These are phyloP conservation scores for Melocanna baccifera DNA, from an alignment of 176 grass and related monocot species.

Conservation along the genomic window DNA sequence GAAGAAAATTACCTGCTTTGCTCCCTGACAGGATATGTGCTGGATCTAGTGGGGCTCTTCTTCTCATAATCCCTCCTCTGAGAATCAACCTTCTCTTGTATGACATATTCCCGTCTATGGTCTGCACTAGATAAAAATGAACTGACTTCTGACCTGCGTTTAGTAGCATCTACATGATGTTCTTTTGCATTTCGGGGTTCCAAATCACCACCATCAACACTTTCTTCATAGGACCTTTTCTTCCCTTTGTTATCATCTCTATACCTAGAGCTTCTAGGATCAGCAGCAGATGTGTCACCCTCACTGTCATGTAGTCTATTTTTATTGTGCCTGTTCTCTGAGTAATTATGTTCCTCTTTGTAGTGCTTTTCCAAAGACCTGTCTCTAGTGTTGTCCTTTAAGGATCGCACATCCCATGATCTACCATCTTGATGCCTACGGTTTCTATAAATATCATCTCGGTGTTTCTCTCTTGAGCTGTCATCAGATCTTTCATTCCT, in stretches of 20 bases:
- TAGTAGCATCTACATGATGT: constrained; percentile 19
- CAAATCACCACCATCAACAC: constrained; percentile 4
- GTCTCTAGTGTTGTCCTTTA: constrained; percentile 30
- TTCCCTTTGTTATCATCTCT: constrained; percentile 45
- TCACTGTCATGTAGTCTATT: constrained; percentile 23
- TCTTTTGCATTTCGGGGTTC: constrained; percentile 32
- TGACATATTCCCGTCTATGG: constrained; percentile 22
- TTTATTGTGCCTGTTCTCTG: constrained; percentile 33
- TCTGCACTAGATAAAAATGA: constrained; percentile 24
- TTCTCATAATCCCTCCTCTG: constrained; percentile 30
- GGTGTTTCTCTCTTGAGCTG: constrained; percentile 30
- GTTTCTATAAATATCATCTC: constrained; percentile 30
- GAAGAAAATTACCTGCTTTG: constrained; percentile 40
- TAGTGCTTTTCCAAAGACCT: constrained; percentile 29
- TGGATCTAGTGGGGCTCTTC: constrained; percentile 35
- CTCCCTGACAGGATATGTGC: constrained; percentile 26
- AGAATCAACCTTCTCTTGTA: constrained; percentile 36
- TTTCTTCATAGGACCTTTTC: constrained; percentile 44
- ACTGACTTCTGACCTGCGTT: constrained; percentile 23
- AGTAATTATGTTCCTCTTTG: constrained; percentile 28
- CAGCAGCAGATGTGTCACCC: constrained; percentile 13
- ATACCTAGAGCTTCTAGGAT: constrained; percentile 19
- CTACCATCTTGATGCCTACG: constrained; percentile 34
- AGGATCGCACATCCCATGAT: constrained; percentile 1
- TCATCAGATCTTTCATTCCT: constrained; percentile 41